Conservation (phyloP, 208 protist species). For the Angomonas desouzai region DNA sequence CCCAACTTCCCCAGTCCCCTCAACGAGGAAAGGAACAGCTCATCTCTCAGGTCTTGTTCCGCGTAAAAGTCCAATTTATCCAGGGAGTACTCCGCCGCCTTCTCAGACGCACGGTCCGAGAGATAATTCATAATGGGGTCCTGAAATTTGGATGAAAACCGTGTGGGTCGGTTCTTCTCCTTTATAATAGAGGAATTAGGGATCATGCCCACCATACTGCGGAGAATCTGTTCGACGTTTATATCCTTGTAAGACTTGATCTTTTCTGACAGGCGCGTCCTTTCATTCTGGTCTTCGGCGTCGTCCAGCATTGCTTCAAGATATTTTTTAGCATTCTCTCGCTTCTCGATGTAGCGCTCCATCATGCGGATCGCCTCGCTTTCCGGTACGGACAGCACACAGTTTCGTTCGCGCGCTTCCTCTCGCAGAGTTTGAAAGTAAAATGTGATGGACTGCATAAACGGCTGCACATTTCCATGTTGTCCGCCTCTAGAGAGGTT, state of each 20-base stretch:
- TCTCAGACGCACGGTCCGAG: conserved; percentile 10
- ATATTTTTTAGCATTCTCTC: background rate
- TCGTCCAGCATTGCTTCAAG: background rate
- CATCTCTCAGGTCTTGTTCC: conserved; percentile 48
- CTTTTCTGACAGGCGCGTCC: background rate
- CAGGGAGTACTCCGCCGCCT: conserved; percentile 32
- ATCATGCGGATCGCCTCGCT: conserved; percentile 27
- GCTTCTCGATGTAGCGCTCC: conserved; percentile 12
- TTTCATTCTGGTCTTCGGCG: background rate
- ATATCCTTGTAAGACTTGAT: background rate
- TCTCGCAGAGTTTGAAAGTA: conserved; percentile 19
- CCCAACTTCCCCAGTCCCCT: conserved; percentile 67
- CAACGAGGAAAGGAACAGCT: conserved; percentile 33
- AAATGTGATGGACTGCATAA: conserved; percentile 34
- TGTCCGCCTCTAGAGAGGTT: background rate
- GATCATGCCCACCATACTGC: background rate
- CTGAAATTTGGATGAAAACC: background rate
- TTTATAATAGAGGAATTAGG: background rate
- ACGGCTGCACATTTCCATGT: conserved; percentile 5
- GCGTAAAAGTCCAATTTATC: conserved; percentile 37
- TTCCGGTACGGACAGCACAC: conserved; percentile 32
- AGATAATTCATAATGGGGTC: background rate
- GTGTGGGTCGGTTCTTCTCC: background rate
- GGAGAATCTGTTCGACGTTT: background rate
- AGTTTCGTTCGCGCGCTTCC: conserved; percentile 23